Evolutionary conservation across 805 yeast genomes (phyloP).

Genomic region (Schizosaccharomyces octosporus): DNA sequence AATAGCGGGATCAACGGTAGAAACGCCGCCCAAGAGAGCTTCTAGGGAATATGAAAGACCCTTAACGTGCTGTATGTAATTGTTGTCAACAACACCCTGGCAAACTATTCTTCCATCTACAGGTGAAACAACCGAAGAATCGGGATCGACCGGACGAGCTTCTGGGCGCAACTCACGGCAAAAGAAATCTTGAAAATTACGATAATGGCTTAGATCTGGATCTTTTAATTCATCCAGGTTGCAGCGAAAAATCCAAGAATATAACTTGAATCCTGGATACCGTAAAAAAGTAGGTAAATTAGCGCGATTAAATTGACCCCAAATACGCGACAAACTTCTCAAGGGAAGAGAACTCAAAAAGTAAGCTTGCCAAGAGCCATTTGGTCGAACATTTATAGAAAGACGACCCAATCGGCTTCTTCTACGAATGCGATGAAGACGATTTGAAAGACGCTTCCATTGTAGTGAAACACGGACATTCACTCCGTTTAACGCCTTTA

Average conservation of each 20-base stretch:
- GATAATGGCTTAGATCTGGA: constrained; percentile 47
- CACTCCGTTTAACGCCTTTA: background rate
- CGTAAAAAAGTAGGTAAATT: constrained; percentile 75
- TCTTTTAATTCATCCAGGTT: constrained; percentile 74
- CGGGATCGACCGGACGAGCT: constrained; percentile 46
- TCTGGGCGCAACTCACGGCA: constrained; percentile 61
- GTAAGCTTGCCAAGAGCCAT: constrained; percentile 1
- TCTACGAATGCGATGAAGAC: background rate
- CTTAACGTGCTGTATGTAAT: constrained; percentile 71
- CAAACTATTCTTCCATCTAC: constrained; percentile 80
- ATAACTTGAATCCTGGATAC: constrained; percentile 53
- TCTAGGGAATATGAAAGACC: constrained; percentile 84
- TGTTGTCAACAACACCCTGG: constrained; percentile 57
- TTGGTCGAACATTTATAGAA: background rate
- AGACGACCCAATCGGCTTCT: background rate
- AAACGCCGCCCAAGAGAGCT: constrained; percentile 43
- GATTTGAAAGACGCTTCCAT: background rate
- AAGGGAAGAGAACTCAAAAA: constrained; percentile 32
- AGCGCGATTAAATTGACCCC: constrained; percentile 79
- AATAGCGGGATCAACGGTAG: background rate
- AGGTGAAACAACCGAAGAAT: constrained; percentile 55
- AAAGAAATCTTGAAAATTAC: constrained; percentile 73
- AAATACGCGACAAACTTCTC: constrained; percentile 68
- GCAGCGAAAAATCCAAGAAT: constrained; percentile 63
- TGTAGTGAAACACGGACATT: background rate